phyloP scores from a whole-genome alignment of 1,284 basidiomycete species.

The Leccinum ambiguum region DNA sequence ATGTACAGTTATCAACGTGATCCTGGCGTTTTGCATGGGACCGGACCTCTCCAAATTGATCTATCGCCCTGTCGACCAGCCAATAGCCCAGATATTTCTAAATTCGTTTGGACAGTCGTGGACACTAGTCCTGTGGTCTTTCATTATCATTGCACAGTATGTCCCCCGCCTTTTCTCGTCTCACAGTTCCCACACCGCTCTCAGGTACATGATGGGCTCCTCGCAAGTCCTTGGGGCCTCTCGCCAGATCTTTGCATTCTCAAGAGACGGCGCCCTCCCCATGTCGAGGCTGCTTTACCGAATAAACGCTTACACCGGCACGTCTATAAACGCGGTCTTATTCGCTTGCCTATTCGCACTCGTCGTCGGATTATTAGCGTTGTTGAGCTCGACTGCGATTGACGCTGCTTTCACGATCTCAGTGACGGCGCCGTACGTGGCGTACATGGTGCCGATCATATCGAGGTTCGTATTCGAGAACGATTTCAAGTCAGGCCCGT shows the following conservation, averaged over 20 bases:
- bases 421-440: slow-evolving; percentile 1
- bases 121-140: slow-evolving; percentile 15
- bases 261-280: slow-evolving; percentile 1
- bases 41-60: slow-evolving; percentile 3
- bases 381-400: background rate
- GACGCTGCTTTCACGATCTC: background rate
- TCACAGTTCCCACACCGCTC: background rate
- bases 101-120: slow-evolving; percentile 1
- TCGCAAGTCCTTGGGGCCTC: background rate
- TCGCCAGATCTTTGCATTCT: slow-evolving; percentile 2
- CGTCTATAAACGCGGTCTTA: background rate
- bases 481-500: background rate
- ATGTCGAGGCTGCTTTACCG: background rate
- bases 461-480: no score
- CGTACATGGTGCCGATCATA: background rate
- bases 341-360: no score
- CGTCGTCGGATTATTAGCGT: background rate
- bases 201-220: slow-evolving; percentile 3
- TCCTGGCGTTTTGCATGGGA: background rate
- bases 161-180: background rate
- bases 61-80: background rate
- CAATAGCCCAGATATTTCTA: slow-evolving; percentile 2
- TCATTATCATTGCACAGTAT: slow-evolving; percentile 28
- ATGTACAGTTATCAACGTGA: slow-evolving; percentile 3
- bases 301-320: background rate